Percentiles rank a stretch among this genome's conserved stretches.
Conservation (phyloP, 2,329 filamentous ascomycete species). For the Hypoxylon sp. region DNA sequence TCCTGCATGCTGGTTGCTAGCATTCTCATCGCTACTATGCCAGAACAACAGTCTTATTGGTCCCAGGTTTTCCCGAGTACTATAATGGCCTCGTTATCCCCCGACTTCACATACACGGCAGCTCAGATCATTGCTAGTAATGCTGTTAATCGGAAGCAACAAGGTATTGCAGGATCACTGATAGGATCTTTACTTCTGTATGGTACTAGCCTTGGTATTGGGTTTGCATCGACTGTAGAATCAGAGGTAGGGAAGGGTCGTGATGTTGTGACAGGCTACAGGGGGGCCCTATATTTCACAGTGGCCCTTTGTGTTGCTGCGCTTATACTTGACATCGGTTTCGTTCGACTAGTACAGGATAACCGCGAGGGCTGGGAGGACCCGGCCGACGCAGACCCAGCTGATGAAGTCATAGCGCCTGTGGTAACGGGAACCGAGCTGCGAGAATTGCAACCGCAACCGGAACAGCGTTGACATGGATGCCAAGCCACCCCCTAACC, state of each 20-base stretch:
- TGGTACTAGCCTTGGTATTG: conserved; percentile 59
- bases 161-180: conserved; percentile 66
- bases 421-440: conserved; percentile 36
- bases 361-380: conserved; percentile 40
- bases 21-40: conserved; percentile 61
- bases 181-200: conserved; percentile 63
- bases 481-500: background rate
- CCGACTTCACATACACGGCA: conserved; percentile 66
- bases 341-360: conserved; percentile 39
- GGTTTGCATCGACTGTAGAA: conserved; percentile 59
- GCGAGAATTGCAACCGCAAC: conserved; percentile 21
- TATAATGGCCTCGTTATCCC: conserved; percentile 56
- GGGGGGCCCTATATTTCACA: conserved; percentile 35
- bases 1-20: conserved; percentile 47
- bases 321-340: conserved; percentile 31
- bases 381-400: conserved; percentile 35
- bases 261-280: conserved; percentile 29
- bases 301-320: conserved; percentile 31
- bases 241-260: conserved; percentile 29
- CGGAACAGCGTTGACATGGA: conserved; percentile 22
- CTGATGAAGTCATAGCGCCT: conserved; percentile 26
- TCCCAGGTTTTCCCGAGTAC: conserved; percentile 59
- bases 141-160: conserved; percentile 62
- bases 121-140: conserved; percentile 69
- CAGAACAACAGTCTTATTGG: conserved; percentile 62